Percentiles rank a stretch among this genome's conserved stretches.
Evolutionary conservation across 495 filamentous ascomycete species (phyloP).

Genomic region (Penicillium goetzii): DNA sequence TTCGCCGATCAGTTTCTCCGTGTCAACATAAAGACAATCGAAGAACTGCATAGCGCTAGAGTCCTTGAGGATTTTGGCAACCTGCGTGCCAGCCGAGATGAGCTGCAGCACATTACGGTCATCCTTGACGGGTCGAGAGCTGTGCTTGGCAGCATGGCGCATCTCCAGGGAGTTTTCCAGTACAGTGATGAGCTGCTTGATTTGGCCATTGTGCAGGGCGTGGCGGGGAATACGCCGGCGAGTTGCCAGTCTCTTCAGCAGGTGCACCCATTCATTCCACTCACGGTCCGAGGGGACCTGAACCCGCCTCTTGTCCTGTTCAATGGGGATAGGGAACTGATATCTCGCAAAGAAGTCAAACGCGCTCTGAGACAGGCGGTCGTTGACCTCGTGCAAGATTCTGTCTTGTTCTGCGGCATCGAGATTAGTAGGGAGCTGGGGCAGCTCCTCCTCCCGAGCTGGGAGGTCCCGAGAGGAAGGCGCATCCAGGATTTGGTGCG

Average conservation of each 20-base stretch:
- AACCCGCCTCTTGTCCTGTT: slow-evolving; percentile 77
- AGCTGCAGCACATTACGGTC: slow-evolving; percentile 87
- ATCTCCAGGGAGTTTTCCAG: slow-evolving; percentile 84
- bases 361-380: slow-evolving; percentile 79
- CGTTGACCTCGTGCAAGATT: slow-evolving; percentile 78
- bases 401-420: slow-evolving; percentile 81
- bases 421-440: slow-evolving; percentile 79
- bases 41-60: slow-evolving; percentile 78
- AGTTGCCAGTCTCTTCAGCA: slow-evolving; percentile 82
- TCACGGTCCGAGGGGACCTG: slow-evolving; percentile 78
- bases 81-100: slow-evolving; percentile 82
- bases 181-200: slow-evolving; percentile 83
- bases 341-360: slow-evolving; percentile 90
- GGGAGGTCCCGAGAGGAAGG: slow-evolving; percentile 67
- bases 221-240: slow-evolving; percentile 82
- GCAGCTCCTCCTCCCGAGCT: slow-evolving; percentile 76
- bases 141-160: slow-evolving; percentile 82
- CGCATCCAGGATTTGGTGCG: slow-evolving; percentile 74
- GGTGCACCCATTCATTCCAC: slow-evolving; percentile 92
- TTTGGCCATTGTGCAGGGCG: slow-evolving; percentile 84
- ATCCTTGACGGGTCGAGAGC: slow-evolving; percentile 82
- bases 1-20: slow-evolving; percentile 75
- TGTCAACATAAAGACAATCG: slow-evolving; percentile 70
- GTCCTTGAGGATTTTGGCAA: slow-evolving; percentile 84
- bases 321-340: slow-evolving; percentile 83